These are phyloP conservation scores for Glycine tomentella DNA, from an alignment of 306 rosid genomes.

Conservation along the genomic window DNA sequence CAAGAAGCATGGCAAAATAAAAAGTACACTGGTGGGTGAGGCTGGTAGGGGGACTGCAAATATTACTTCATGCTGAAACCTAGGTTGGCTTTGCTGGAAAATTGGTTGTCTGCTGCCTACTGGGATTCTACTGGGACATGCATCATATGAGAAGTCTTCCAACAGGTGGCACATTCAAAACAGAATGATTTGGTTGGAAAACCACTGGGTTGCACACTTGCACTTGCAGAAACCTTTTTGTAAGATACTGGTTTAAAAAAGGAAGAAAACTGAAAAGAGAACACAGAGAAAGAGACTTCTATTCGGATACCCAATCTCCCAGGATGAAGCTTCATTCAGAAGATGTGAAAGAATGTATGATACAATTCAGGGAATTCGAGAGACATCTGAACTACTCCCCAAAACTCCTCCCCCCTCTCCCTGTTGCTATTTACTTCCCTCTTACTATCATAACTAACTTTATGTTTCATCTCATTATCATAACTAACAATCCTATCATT, in stretches of 20 bases:
- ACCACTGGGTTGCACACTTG: neutral
- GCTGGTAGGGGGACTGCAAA: neutral
- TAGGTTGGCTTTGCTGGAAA: conserved; percentile 2
- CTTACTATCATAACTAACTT: neutral
- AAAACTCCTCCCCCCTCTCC: neutral
- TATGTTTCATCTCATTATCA: conserved; percentile 8
- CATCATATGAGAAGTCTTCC: neutral
- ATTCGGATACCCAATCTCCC: neutral
- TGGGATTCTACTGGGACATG: neutral
- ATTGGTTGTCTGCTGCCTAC: neutral
- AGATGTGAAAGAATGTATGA: neutral
- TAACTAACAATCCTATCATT: neutral
- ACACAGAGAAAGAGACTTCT: neutral
- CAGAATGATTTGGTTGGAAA: neutral
- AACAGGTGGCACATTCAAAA: neutral
- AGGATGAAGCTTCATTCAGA: neutral
- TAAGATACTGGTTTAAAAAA: conserved; percentile 3
- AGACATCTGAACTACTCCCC: neutral
- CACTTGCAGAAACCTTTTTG: neutral
- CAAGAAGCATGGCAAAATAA: conserved; percentile 1
- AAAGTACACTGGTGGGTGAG: neutral
- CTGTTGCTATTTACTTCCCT: conserved; percentile 2
- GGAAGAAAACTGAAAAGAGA: neutral
- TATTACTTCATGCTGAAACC: neutral
- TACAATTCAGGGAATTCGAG: neutral